Evolutionary conservation across 2,329 filamentous ascomycete species (phyloP).

Genomic region (Escovopsis weberi): DNA sequence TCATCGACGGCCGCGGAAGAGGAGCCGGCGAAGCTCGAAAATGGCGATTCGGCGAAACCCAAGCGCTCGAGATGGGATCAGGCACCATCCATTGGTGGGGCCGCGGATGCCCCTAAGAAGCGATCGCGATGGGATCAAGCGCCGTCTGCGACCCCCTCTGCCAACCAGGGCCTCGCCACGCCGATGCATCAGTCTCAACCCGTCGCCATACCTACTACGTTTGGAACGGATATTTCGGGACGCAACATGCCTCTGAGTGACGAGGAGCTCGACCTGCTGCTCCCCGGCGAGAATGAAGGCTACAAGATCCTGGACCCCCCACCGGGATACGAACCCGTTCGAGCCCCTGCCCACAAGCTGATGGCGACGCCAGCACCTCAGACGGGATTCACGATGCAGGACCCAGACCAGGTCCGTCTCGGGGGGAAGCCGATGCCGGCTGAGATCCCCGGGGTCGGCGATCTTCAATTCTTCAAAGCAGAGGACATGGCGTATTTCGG

Average conservation of each 20-base stretch:
- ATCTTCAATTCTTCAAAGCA: conserved; percentile 94
- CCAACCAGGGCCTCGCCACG: conserved; percentile 58
- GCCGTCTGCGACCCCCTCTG: conserved; percentile 63
- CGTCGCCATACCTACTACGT: conserved; percentile 39
- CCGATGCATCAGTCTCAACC: conserved; percentile 60
- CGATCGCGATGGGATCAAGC: conserved; percentile 89
- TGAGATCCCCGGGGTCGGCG: conserved; percentile 89
- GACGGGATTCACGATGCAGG: conserved; percentile 92
- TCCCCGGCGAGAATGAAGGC: conserved; percentile 76
- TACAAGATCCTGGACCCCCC: conserved; percentile 88
- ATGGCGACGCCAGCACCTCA: conserved; percentile 61
- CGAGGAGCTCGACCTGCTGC: conserved; percentile 83
- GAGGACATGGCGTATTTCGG: conserved; percentile 99
- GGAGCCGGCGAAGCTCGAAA: conserved; percentile 28
- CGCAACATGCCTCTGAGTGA: conserved; percentile 78
- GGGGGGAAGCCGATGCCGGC: conserved; percentile 85
- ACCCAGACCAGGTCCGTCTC: conserved; percentile 69
- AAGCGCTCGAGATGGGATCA: conserved; percentile 86
- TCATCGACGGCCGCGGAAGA: conserved; percentile 41
- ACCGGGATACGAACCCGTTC: conserved; percentile 77
- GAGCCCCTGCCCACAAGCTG: conserved; percentile 60
- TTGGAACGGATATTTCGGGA: conserved; percentile 66
- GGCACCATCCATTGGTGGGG: conserved; percentile 45
- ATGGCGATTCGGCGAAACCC: conserved; percentile 35
- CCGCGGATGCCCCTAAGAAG: conserved; percentile 51